A percentile compares a stretch with the other conserved stretches of the same genome.
Evolutionary conservation across 1,139 yeast species (phyloP).

Genomic region (Hyphopichia wangnamkhiaoensis): DNA sequence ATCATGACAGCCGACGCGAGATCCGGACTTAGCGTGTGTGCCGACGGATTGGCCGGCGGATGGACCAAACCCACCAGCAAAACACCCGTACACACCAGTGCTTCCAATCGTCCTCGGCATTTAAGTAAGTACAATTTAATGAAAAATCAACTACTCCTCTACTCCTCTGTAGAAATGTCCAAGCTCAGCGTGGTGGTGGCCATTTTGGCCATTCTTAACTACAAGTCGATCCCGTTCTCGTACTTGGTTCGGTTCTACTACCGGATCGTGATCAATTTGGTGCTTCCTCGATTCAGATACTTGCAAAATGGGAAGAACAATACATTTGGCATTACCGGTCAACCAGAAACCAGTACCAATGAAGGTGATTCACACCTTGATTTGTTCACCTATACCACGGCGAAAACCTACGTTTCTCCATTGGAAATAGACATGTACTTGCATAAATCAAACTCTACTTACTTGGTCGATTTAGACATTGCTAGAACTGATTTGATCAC

Average conservation of each 20-base stretch:
- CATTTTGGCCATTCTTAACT: conserved; percentile 28
- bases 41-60: no score
- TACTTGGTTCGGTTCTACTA: conserved; percentile 65
- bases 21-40: no score
- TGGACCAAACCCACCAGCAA: no score
- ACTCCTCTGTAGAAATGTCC: no score
- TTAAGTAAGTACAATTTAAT: no score
- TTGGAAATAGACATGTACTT: conserved; percentile 83
- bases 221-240: conserved; percentile 70
- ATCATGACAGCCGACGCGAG: no score
- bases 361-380: conserved; percentile 15
- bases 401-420: conserved; percentile 65
- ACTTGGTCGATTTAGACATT: conserved; percentile 80
- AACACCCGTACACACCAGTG: no score
- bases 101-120: no score
- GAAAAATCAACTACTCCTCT: no score
- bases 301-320: conserved; percentile 25
- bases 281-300: conserved; percentile 32
- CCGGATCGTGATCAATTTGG: conserved; percentile 40
- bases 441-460: conserved; percentile 87
- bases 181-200: no score
- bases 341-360: conserved; percentile 16
- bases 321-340: conserved; percentile 31
- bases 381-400: conserved; percentile 47
- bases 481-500: conserved; percentile 69